A percentile compares a stretch with the other conserved stretches of the same genome.
Conservation (phyloP, 2,329 filamentous ascomycete species). For the Aschersonia sp. region DNA sequence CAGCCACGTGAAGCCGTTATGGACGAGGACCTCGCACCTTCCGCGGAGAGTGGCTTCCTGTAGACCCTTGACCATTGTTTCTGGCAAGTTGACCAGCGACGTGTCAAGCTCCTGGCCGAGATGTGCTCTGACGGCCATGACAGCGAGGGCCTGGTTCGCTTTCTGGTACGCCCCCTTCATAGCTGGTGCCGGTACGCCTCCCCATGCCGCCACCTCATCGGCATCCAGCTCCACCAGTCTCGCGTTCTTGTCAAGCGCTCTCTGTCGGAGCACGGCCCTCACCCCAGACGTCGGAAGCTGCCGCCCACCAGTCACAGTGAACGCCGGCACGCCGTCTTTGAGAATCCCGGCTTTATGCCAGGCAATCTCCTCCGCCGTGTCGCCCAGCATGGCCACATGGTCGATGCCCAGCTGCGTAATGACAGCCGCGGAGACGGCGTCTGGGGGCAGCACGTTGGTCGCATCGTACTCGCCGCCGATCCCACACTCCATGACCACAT, state of each 20-base stretch:
- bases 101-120: slow-evolving; percentile 19
- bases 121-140: slow-evolving; percentile 41
- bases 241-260: slow-evolving; percentile 41
- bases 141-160: slow-evolving; percentile 43
- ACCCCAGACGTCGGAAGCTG: slow-evolving; percentile 21
- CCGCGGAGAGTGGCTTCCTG: slow-evolving; percentile 55
- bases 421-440: slow-evolving; percentile 52
- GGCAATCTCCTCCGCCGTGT: slow-evolving; percentile 63
- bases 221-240: slow-evolving; percentile 27
- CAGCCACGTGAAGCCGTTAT: slow-evolving; percentile 50
- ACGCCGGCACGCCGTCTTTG: slow-evolving; percentile 39
- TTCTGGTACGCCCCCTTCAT: slow-evolving; percentile 39
- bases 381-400: slow-evolving; percentile 66
- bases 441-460: slow-evolving; percentile 62
- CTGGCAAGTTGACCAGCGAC: slow-evolving; percentile 11
- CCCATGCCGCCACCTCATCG: slow-evolving; percentile 23
- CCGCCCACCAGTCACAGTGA: slow-evolving; percentile 16
- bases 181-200: slow-evolving; percentile 20
- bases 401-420: slow-evolving; percentile 77
- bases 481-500: slow-evolving; percentile 80
- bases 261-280: slow-evolving; percentile 38
- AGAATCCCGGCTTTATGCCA: slow-evolving; percentile 91
- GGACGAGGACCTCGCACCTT: slow-evolving; percentile 54
- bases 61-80: slow-evolving; percentile 47
- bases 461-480: slow-evolving; percentile 90